A percentile compares a stretch with the other conserved stretches of the same genome.
These are phyloP conservation scores for Tylopilus subfusipes DNA, from an alignment of 768 basidiomycete genomes.

Conservation along the genomic window DNA sequence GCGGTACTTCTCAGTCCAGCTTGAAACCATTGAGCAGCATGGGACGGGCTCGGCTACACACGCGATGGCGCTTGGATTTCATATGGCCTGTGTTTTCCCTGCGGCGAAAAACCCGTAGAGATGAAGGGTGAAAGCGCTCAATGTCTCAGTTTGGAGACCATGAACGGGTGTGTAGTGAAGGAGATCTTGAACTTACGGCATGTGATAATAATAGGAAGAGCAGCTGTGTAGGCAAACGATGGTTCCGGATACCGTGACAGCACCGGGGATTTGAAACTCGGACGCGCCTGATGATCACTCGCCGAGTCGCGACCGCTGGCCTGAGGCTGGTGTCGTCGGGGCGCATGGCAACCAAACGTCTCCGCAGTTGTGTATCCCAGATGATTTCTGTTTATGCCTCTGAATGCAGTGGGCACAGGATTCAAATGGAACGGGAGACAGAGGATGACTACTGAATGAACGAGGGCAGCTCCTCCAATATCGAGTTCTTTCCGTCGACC, in stretches of 20 bases:
- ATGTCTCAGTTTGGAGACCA: not conserved
- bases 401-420: conserved; percentile 1
- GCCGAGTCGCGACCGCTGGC: not conserved
- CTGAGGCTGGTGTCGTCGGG: not conserved
- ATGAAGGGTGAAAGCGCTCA: not conserved
- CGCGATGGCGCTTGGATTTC: not conserved
- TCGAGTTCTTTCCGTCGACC: conserved; percentile 27
- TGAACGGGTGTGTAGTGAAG: not conserved
- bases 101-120: not conserved
- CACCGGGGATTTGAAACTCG: not conserved
- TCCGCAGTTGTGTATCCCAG: not conserved
- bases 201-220: not conserved
- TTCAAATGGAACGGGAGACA: not conserved
- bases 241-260: not conserved
- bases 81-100: not conserved
- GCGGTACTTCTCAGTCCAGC: not conserved
- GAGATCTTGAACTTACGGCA: not conserved
- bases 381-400: not conserved
- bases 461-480: conserved; percentile 17
- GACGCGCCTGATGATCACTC: not conserved
- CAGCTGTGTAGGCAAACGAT: not conserved
- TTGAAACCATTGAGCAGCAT: not conserved
- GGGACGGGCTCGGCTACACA: not conserved
- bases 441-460: conserved; percentile 16
- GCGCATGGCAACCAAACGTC: not conserved